A percentile compares a stretch with the other conserved stretches of the same genome.
phyloP scores from a whole-genome alignment of 1,284 basidiomycete genomes.

The Rugosomyces carneus region DNA sequence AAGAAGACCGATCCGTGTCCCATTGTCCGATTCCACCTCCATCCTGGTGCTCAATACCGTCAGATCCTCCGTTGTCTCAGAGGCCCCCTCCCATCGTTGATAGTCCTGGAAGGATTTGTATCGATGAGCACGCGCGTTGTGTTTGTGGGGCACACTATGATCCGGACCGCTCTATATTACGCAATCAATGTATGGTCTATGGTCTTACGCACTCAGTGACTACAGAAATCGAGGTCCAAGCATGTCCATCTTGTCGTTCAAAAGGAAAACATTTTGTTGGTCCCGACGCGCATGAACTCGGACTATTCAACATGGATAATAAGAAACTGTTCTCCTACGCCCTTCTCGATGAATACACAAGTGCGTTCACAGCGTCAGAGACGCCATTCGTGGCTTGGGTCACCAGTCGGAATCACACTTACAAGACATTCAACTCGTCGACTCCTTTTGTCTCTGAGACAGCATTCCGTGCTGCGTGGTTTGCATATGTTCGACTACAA shows the following conservation, averaged over 20 bases:
- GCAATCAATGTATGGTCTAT: not conserved
- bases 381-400: constrained; percentile 7
- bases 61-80: not conserved
- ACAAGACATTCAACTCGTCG: not conserved
- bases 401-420: too few species aligned
- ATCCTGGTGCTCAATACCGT: not conserved
- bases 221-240: not conserved
- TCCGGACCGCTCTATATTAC: not conserved
- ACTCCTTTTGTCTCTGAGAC: not conserved
- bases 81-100: not conserved
- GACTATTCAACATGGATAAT: constrained; percentile 9
- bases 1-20: not conserved
- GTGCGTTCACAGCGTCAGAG: constrained; percentile 6
- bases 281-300: not conserved
- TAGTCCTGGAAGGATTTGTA: not conserved
- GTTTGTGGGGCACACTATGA: not conserved
- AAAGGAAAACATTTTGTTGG: constrained; percentile 1
- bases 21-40: not conserved
- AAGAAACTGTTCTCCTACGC: too few species aligned
- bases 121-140: not conserved
- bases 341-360: constrained; percentile 5
- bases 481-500: constrained; percentile 3
- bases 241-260: not conserved
- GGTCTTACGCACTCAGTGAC: not conserved
- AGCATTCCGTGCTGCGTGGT: constrained; percentile 2